phyloP scores from a whole-genome alignment of 176 grass and related monocot species.

The Melocanna baccifera region DNA sequence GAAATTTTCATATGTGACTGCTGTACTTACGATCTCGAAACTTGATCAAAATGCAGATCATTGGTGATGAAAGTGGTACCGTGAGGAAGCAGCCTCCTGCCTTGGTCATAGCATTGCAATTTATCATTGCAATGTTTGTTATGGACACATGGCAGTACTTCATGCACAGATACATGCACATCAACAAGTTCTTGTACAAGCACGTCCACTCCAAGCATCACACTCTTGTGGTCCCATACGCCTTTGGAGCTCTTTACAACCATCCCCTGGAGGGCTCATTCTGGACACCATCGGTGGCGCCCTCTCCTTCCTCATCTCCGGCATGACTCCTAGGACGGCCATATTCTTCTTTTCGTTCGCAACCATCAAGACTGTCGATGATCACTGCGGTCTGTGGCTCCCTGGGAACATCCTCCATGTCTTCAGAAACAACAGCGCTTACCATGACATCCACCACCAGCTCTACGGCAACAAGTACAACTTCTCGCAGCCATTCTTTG shows the following conservation, averaged over 20 bases:
- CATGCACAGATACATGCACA: constrained; percentile 87
- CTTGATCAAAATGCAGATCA: constrained; percentile 46
- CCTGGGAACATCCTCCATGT: constrained; percentile 58
- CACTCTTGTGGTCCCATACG: constrained; percentile 59
- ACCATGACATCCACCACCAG: constrained; percentile 77
- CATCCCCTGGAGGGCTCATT: constrained; percentile 64
- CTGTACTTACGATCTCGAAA: constrained; percentile 4
- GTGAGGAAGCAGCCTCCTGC: constrained; percentile 42
- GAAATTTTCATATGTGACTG: constrained; percentile 15
- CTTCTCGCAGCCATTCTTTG: constrained; percentile 70
- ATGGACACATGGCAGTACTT: constrained; percentile 90
- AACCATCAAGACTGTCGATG: constrained; percentile 67
- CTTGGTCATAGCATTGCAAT: constrained; percentile 45
- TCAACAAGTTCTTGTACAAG: constrained; percentile 84
- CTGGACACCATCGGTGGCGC: constrained; percentile 58
- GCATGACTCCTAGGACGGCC: constrained; percentile 53
- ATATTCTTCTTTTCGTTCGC: constrained; percentile 77
- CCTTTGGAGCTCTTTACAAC: constrained; percentile 68
- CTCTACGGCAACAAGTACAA: constrained; percentile 74
- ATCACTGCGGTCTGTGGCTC: constrained; percentile 65
- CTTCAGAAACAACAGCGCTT: constrained; percentile 64
- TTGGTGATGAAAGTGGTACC: constrained; percentile 55
- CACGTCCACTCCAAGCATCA: constrained; percentile 73
- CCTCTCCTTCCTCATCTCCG: constrained; percentile 44
- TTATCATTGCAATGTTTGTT: constrained; percentile 61